These are phyloP conservation scores for Pseudisothecium myosuroides DNA, from an alignment of 225 moss, liverwort and hornwort species.

Conservation along the genomic window DNA sequence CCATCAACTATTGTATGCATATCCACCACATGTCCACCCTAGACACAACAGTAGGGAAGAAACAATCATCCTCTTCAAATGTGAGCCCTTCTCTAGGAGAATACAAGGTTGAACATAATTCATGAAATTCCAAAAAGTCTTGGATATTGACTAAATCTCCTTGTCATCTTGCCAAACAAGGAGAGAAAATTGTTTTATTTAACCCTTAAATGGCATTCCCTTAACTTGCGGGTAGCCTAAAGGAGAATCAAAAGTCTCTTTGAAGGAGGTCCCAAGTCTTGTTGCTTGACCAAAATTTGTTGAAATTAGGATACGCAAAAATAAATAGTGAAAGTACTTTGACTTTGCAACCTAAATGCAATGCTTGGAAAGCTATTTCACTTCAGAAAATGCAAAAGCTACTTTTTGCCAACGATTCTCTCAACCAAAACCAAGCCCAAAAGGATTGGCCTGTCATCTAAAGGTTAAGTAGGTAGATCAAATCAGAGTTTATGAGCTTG, in stretches of 20 bases:
- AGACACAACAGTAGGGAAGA: neutral
- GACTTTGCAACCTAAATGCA: too few relatives aligned
- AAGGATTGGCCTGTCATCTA: fast-evolving
- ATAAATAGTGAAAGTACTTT: too few relatives aligned
- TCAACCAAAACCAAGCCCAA: neutral
- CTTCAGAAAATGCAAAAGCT: neutral
- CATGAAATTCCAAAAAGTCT: neutral
- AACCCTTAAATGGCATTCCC: neutral
- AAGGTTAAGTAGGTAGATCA: neutral
- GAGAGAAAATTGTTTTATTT: neutral
- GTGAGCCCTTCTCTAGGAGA: fast-evolving
- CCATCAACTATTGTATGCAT: fast-evolving
- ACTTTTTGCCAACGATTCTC: neutral
- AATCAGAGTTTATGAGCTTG: neutral
- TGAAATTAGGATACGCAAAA: neutral
- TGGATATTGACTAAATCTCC: neutral
- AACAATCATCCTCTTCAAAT: neutral
- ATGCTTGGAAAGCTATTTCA: neutral
- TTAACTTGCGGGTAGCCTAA: fast-evolving
- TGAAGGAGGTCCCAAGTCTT: fast-evolving
- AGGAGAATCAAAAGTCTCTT: neutral
- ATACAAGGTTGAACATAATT: neutral
- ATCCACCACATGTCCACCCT: fast-evolving
- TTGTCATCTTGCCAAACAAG: neutral
- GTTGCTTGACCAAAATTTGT: neutral